A percentile compares a stretch with the other conserved stretches of the same genome.
These are phyloP conservation scores for Fusarium lateritium DNA, from an alignment of 2,329 filamentous ascomycete species.

Conservation along the genomic window DNA sequence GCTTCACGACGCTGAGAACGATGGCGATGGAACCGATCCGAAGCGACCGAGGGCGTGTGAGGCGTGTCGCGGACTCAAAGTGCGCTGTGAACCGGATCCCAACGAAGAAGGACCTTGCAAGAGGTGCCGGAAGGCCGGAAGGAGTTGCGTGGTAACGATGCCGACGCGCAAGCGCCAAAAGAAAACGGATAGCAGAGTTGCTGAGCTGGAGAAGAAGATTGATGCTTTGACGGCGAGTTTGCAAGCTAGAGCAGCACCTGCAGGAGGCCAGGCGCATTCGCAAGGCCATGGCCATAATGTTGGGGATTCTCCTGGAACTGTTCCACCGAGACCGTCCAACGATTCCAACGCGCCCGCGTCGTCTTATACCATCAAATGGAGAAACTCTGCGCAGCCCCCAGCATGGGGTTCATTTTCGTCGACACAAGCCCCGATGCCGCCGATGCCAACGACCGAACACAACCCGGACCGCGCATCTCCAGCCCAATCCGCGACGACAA, in stretches of 20 bases:
- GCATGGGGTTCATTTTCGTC: slow-evolving; percentile 39
- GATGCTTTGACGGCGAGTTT: slow-evolving; percentile 87
- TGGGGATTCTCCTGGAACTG: slow-evolving; percentile 25
- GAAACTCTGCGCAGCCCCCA: slow-evolving; percentile 14
- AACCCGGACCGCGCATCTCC: slow-evolving; percentile 29
- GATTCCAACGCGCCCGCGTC: slow-evolving; percentile 15
- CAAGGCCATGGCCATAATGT: slow-evolving; percentile 14
- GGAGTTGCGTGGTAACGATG: slow-evolving; percentile 82
- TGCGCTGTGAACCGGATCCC: slow-evolving; percentile 85
- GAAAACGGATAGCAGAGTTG: slow-evolving; percentile 90
- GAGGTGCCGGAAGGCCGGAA: slow-evolving; percentile 85
- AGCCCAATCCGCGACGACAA: slow-evolving; percentile 16
- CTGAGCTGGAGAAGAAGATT: slow-evolving; percentile 93
- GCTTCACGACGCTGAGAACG: slow-evolving; percentile 39
- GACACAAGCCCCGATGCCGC: slow-evolving; percentile 27
- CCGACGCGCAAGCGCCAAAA: slow-evolving; percentile 86
- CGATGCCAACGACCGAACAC: slow-evolving; percentile 28
- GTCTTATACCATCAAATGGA: slow-evolving; percentile 22
- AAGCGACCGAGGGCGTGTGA: slow-evolving; percentile 82
- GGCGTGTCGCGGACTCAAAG: slow-evolving; percentile 82
- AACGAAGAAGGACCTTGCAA: slow-evolving; percentile 76
- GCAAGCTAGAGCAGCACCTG: slow-evolving; percentile 65
- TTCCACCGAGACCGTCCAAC: slow-evolving; percentile 25
- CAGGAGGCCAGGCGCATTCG: slow-evolving; percentile 30
- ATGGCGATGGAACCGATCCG: slow-evolving; percentile 60